Conservation (phyloP, 225 moss, liverwort and hornwort genomes). For the Ulota crispa region DNA sequence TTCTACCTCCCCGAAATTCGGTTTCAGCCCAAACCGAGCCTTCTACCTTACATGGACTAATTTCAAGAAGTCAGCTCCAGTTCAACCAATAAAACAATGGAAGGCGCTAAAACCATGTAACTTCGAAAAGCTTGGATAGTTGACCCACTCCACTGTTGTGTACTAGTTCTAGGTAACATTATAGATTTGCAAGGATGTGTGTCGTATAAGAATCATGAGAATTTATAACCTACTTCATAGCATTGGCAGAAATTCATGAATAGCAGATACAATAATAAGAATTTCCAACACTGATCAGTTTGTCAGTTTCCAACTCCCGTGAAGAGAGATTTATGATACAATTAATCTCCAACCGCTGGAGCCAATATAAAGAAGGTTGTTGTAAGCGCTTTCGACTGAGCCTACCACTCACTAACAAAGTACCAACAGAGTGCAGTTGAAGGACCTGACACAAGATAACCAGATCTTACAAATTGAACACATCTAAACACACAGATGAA, state of each 20-base stretch:
- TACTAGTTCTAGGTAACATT: too few species aligned
- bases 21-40: too few species aligned
- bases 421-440: constrained; percentile 28
- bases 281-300: constrained; percentile 13
- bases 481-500: constrained; percentile 46
- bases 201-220: background rate
- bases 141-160: too few species aligned
- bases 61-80: too few species aligned
- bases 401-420: constrained; percentile 31
- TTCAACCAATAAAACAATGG: too few species aligned
- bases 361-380: constrained; percentile 33
- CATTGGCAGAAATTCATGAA: too few species aligned
- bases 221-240: background rate
- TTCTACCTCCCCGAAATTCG: too few species aligned
- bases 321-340: constrained; percentile 56
- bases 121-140: too few species aligned
- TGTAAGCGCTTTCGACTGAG: constrained; percentile 31
- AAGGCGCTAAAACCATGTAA: too few species aligned
- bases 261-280: constrained; percentile 6
- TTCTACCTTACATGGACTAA: too few species aligned
- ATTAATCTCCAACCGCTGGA: constrained; percentile 42
- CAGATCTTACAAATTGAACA: constrained; percentile 43
- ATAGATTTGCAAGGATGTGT: too few species aligned
- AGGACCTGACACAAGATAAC: constrained; percentile 46
- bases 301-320: constrained; percentile 26